These are phyloP conservation scores for Tanacetum coccineum DNA, from an alignment of 129 eudicot genomes.

Conservation along the genomic window DNA sequence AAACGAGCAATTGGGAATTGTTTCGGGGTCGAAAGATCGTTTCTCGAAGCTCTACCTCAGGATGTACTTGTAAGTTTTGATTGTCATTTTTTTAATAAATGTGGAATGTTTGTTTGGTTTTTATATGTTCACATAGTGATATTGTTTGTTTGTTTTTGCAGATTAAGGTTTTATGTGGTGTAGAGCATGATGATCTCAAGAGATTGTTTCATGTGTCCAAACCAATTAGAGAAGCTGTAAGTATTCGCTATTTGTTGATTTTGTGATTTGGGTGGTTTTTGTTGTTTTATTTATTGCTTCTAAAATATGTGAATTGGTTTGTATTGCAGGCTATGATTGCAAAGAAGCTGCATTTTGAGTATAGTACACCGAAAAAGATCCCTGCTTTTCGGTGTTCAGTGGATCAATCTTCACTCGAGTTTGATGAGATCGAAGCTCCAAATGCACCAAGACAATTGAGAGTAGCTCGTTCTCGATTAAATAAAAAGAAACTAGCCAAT, in stretches of 20 bases:
- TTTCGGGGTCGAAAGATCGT: slow-evolving; percentile 34
- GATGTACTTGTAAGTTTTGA: slow-evolving; percentile 61
- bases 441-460: slow-evolving; percentile 70
- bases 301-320: background rate
- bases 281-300: too few relatives aligned
- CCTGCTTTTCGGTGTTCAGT: slow-evolving; percentile 40
- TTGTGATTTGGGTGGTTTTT: background rate
- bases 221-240: slow-evolving; percentile 74
- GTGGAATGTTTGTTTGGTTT: too few relatives aligned
- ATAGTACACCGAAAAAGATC: slow-evolving; percentile 66
- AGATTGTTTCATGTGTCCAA: slow-evolving; percentile 68
- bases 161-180: slow-evolving; percentile 90
- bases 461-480: slow-evolving; percentile 47
- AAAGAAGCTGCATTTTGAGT: slow-evolving; percentile 67
- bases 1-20: slow-evolving; percentile 30
- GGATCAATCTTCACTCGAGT: slow-evolving; percentile 31
- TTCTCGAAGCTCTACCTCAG: slow-evolving; percentile 81
- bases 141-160: slow-evolving; percentile 35
- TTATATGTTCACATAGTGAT: slow-evolving; percentile 2
- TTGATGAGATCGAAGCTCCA: slow-evolving; percentile 56
- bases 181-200: slow-evolving; percentile 87
- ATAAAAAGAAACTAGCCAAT: slow-evolving; percentile 45
- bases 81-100: too few relatives aligned
- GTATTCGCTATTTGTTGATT: slow-evolving; percentile 11
- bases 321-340: slow-evolving; percentile 71